Conservation (phyloP, 345 rosid species). For the Psidium friedrichsthalianum region DNA sequence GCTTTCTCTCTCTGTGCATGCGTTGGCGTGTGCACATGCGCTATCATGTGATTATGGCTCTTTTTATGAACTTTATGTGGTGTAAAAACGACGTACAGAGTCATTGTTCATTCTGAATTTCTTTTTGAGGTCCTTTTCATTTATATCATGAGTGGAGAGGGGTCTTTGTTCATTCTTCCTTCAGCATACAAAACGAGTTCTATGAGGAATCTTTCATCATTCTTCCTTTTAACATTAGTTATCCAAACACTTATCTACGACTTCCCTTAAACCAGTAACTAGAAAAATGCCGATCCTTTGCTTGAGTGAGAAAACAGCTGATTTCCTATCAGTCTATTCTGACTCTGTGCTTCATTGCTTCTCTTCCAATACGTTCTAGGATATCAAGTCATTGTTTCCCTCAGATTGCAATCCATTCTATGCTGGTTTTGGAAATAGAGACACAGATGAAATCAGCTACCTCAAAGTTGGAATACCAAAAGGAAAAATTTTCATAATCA, state of each 20-base stretch:
- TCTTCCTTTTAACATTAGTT: neutral
- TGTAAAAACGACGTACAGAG: neutral
- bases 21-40: neutral
- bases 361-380: constrained; percentile 25
- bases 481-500: constrained; percentile 87
- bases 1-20: neutral
- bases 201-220: neutral
- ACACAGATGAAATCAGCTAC: constrained; percentile 96
- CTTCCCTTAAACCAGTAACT: neutral
- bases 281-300: neutral
- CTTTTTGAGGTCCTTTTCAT: neutral
- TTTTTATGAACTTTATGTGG: neutral
- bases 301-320: neutral
- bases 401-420: constrained; percentile 81
- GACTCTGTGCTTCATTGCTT: neutral
- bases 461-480: constrained; percentile 88
- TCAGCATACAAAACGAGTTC: neutral
- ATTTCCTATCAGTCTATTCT: neutral
- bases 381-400: constrained; percentile 80
- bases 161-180: neutral
- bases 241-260: neutral
- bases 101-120: neutral
- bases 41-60: neutral
- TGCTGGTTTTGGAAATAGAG: constrained; percentile 98
- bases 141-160: neutral